These are phyloP conservation scores for Xylaria digitata DNA, from an alignment of 2,329 filamentous ascomycete genomes.

Conservation along the genomic window DNA sequence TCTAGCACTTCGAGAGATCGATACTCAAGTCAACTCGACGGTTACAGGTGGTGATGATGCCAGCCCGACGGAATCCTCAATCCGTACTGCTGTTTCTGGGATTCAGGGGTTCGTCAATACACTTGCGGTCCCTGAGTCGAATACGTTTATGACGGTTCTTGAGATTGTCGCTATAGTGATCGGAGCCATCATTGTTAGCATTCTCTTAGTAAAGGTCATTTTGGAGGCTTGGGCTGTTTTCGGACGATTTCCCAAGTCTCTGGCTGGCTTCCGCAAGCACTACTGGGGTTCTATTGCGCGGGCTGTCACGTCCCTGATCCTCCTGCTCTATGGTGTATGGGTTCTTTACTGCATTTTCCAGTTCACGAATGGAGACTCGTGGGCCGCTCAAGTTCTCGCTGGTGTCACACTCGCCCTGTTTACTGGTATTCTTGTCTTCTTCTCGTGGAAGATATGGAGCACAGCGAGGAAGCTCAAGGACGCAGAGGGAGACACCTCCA, in stretches of 20 bases:
- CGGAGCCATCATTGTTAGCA: constrained; percentile 83
- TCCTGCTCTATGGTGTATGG: constrained; percentile 95
- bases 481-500: constrained; percentile 76
- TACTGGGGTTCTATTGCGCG: constrained; percentile 95
- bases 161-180: constrained; percentile 89
- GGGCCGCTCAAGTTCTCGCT: constrained; percentile 87
- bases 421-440: constrained; percentile 83
- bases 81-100: constrained; percentile 71
- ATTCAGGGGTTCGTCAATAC: constrained; percentile 87
- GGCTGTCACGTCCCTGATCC: constrained; percentile 87
- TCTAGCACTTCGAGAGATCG: constrained; percentile 65
- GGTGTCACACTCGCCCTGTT: constrained; percentile 84
- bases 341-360: constrained; percentile 96
- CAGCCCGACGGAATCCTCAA: constrained; percentile 44
- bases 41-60: constrained; percentile 44
- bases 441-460: constrained; percentile 83
- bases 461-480: constrained; percentile 80
- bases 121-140: constrained; percentile 84
- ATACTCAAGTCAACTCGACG: constrained; percentile 59
- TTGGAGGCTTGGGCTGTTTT: constrained; percentile 93
- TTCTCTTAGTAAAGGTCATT: constrained; percentile 89
- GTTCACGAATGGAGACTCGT: constrained; percentile 92
- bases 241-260: constrained; percentile 81
- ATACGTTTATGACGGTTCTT: constrained; percentile 96
- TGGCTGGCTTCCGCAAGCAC: constrained; percentile 89